These are phyloP conservation scores for Barbarea vulgaris DNA, from an alignment of 345 rosid species.

Conservation along the genomic window DNA sequence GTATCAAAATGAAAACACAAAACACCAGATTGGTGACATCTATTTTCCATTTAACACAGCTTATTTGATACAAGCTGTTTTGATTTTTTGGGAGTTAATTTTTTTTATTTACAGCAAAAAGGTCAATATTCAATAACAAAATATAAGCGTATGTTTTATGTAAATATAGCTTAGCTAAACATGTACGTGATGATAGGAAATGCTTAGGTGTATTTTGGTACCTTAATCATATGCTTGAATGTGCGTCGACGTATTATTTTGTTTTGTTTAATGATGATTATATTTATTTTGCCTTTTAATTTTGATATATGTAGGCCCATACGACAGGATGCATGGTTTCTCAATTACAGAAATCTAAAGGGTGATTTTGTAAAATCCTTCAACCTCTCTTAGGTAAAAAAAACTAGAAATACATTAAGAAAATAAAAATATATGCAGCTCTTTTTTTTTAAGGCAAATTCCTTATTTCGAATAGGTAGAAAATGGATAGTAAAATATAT, in stretches of 20 bases:
- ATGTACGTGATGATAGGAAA: slow-evolving; percentile 16
- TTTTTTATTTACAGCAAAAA: too few species aligned
- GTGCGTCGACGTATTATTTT: slow-evolving; percentile 42
- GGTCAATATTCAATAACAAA: too few species aligned
- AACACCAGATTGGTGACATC: neutral
- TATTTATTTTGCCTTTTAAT: slow-evolving; percentile 14
- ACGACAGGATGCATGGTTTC: slow-evolving; percentile 10
- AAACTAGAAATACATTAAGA: neutral
- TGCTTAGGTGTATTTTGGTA: slow-evolving; percentile 45
- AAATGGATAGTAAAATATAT: neutral
- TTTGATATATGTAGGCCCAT: slow-evolving; percentile 37
- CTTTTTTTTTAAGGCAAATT: neutral
- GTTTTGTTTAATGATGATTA: slow-evolving; percentile 38
- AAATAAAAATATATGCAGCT: neutral
- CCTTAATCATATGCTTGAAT: slow-evolving; percentile 45
- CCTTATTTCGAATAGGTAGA: neutral
- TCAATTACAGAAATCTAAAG: slow-evolving; percentile 18
- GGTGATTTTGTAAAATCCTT: neutral
- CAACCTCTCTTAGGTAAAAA: neutral
- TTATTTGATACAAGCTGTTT: too few species aligned
- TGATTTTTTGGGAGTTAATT: too few species aligned
- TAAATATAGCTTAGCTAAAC: too few species aligned
- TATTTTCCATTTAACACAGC: neutral
- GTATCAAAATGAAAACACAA: neutral
- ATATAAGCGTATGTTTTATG: too few species aligned